A percentile compares a stretch with the other conserved stretches of the same genome.
These are phyloP conservation scores for Scheffersomyces illinoinensis DNA, from an alignment of 1,139 yeast genomes.

Conservation along the genomic window DNA sequence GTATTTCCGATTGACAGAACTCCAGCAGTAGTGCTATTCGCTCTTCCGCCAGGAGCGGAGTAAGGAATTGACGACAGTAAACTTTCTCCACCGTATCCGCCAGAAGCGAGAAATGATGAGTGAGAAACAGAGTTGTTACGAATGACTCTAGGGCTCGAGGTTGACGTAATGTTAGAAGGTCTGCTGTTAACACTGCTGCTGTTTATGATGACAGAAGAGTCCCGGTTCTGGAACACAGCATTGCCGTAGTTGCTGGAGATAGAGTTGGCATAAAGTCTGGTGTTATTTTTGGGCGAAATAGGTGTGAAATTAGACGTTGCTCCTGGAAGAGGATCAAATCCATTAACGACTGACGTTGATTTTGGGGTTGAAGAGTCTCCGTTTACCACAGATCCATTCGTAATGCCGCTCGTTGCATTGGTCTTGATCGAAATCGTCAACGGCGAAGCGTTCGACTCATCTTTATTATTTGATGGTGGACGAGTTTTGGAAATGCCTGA, in stretches of 20 bases:
- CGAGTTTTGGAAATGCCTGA: background rate
- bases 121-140: constrained; percentile 48
- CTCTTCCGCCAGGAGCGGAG: constrained; percentile 66
- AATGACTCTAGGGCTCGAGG: constrained; percentile 41
- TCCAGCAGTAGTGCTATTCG: background rate
- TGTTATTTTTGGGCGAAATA: constrained; percentile 16
- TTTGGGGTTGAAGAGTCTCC: constrained; percentile 7
- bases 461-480: background rate
- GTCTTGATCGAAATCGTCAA: background rate
- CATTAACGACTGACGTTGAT: constrained; percentile 11
- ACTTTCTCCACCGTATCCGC: constrained; percentile 44
- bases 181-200: constrained; percentile 19
- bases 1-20: background rate
- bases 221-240: constrained; percentile 14
- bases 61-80: constrained; percentile 69
- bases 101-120: constrained; percentile 36
- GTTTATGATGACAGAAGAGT: constrained; percentile 1
- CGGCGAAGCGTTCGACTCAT: background rate
- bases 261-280: constrained; percentile 18
- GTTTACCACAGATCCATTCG: background rate
- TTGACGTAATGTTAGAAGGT: constrained; percentile 21
- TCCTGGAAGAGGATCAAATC: constrained; percentile 19
- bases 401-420: background rate
- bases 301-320: constrained; percentile 13
- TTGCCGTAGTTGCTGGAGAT: constrained; percentile 8